Percentiles rank a stretch among this genome's conserved stretches.
Evolutionary conservation across 495 filamentous ascomycete species (phyloP).

Genomic region (Daldinia caldariorum): DNA sequence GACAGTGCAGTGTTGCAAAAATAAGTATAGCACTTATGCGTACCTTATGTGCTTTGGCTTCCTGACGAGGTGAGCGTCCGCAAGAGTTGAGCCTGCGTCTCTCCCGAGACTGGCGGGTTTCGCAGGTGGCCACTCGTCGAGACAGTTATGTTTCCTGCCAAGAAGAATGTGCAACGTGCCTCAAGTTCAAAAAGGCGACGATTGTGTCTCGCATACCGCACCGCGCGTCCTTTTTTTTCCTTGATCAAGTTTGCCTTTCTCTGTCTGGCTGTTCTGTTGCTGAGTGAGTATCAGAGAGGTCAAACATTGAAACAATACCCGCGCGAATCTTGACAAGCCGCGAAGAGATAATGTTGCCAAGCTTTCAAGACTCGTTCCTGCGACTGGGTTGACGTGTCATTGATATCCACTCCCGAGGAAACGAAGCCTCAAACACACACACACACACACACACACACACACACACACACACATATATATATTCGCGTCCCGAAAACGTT

Average conservation of each 20-base stretch:
- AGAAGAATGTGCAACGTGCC: slow-evolving; percentile 36
- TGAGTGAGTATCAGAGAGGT: background rate
- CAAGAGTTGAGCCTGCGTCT: slow-evolving; percentile 7
- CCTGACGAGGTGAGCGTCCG: slow-evolving; percentile 21
- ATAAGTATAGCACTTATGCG: slow-evolving; percentile 13
- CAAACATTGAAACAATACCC: background rate
- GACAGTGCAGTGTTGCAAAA: slow-evolving; percentile 26
- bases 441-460: too few species aligned
- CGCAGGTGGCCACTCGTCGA: slow-evolving; percentile 28
- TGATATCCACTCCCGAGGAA: slow-evolving; percentile 26
- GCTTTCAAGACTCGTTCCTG: slow-evolving; percentile 21
- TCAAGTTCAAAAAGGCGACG: slow-evolving; percentile 27
- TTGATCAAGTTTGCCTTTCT: background rate
- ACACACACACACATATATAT: too few species aligned
- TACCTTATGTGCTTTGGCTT: slow-evolving; percentile 6
- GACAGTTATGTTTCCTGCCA: slow-evolving; percentile 34
- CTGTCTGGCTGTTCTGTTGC: background rate
- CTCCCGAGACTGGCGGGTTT: slow-evolving; percentile 19
- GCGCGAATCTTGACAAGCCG: background rate
- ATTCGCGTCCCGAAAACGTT: background rate
- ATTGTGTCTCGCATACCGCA: slow-evolving; percentile 34
- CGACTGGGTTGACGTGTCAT: slow-evolving; percentile 35
- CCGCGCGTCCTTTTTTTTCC: slow-evolving; percentile 3
- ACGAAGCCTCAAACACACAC: slow-evolving; percentile 12
- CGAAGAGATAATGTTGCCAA: slow-evolving; percentile 23